Evolutionary conservation across 495 filamentous ascomycete species (phyloP), one percentile per base, ranked within the genome.

Genomic region (Letharia lupina): DNA sequence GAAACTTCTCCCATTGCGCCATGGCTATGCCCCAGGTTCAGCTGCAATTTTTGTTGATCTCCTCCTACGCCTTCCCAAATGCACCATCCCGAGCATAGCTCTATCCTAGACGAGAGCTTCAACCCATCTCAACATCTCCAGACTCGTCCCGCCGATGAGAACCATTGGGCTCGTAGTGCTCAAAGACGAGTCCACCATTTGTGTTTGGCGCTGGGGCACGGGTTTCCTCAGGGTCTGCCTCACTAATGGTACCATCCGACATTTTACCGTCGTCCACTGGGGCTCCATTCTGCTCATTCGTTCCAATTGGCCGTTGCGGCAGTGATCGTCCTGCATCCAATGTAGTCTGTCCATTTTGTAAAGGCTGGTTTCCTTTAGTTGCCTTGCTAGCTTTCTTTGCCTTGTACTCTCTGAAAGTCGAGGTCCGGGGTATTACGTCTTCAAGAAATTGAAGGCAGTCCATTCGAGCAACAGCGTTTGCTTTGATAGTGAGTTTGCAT

Each of bases 391-490:
- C 76, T 68, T 78, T 80, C 74, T 83, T 85, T 58, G 83, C 84
- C 74, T 94, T 95, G 77, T 87, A 85, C 70, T 90, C 82, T 75
- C 88, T 89, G 80, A 85, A 96, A 18, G 89, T 85, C 12, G 85
- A 83, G 11, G 91, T 96, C 72, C 88, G 89, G 44, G 94, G 94
- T 37, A 97, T 86, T 13, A 97, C 85, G 74, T 98, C 94, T 68
- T 89, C 77, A 23, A 98, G 89, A 76, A 98, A 98, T 72, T 97
- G 91, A 64, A 98, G 89, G 77, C 96, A 94, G 75, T 97, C 93
- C 45, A 89, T 86, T 73, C 89, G 89, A 15, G 90, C 83, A 54
- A 98, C 91, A 37, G 94, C 93, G 71, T 85, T 90, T 63, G 94
- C 91, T 89, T 67, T 64, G 48, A 20, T 6, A 42, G 57, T 61